Base-by-base conservation (phyloP, 148 eudicot species). In the Camellia sinensis region DNA sequence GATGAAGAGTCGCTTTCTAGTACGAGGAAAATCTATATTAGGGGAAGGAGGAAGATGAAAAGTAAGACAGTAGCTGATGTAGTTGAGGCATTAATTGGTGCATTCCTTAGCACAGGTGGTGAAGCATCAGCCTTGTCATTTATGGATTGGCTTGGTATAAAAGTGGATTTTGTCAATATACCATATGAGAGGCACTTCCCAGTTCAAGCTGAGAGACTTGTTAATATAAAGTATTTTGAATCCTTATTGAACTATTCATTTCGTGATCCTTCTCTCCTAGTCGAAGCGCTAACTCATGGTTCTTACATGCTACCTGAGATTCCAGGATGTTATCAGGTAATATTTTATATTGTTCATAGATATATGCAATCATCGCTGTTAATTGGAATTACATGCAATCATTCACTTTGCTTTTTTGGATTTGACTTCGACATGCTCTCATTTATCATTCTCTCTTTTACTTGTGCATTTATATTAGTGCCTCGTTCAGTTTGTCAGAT, bases 11-110 rank as follows among this genome's bases (percentile, higher is more conserved):
- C 13, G 46, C 57, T 88, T 56, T 83, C 86, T 15, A 40, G 85
- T 41, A 60, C n/a, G 12, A 75, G 79, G 64, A 89, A 80, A 80
- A 80, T 91, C 13, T 93, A 90, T 70, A 84, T 12, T 59, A 80
- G 79, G 41, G 87, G 88, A 44, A 82, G 8, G 5, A 82, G 88
- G 67, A 88, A 75, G 66, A 15, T 92, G 8, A 93, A 92, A 79
- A 78, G 91, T 65, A 93, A 96, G 81, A 88, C 77, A 44, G 87
- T 96, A 18, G 99, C 99, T 72, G 98, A 96, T 85, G 98, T 88
- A n/a, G 93, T 88, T 9, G 98, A 96, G 88, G 99, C 99, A 70
- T 71, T 96, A 59, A 93, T 96, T 69, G 99, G 99, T 71, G 98
- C 91, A 40, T 93, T 84, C 73, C 92, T 96, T 21, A 90, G 89